Evolutionary conservation across 345 rosid species (phyloP), one percentile per base, ranked within the genome.

Genomic region (Arabidopsis suecica): DNA sequence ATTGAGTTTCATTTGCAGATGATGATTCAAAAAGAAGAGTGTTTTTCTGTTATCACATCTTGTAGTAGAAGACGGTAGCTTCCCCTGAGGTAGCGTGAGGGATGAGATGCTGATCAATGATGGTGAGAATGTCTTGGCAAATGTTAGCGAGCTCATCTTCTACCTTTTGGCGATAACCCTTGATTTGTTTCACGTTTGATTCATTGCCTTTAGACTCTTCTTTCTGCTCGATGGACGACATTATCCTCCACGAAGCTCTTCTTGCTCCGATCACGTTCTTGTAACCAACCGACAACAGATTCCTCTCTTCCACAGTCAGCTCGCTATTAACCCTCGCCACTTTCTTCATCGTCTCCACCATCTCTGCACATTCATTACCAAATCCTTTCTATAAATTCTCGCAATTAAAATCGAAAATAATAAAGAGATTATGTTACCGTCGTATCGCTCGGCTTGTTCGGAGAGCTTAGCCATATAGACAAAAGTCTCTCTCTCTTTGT

Each of bases 171-270:
- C 96, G 89, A 75, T 94, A 91, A 10, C 83, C 84, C 56, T 86
- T 89, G 68, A 95, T 90, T 23, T 88, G 78, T 76, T 95, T 90
- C 57, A 90, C 99, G 50, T 95, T 89, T 54, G 89, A 79, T 33
- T 95, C 97, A 49, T 90, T 92, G 56, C 97, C 97, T 76, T 91
- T 91, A 0, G 94, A 85, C 81, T 93, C 98, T 76, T 93, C 98
- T 82, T 89, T 94, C 82, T 94, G 98, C 81, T 89, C 98, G 28
- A 94, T 94, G 0, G 98, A 94, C 47, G 98, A 91, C 98, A 94
- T 91, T 44, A 94, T 94, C 49, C 98, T 85, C 98, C 98, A 93
- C 0, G 98, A 93, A 45, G 98, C 98, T 50, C 98, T 71, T 71
- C 98, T 79, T 7, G 97, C 97, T 6, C 97, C 97, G 11, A 94